phyloP scores from a whole-genome alignment of 805 yeast genomes.

The Yarrowia hollandica region DNA sequence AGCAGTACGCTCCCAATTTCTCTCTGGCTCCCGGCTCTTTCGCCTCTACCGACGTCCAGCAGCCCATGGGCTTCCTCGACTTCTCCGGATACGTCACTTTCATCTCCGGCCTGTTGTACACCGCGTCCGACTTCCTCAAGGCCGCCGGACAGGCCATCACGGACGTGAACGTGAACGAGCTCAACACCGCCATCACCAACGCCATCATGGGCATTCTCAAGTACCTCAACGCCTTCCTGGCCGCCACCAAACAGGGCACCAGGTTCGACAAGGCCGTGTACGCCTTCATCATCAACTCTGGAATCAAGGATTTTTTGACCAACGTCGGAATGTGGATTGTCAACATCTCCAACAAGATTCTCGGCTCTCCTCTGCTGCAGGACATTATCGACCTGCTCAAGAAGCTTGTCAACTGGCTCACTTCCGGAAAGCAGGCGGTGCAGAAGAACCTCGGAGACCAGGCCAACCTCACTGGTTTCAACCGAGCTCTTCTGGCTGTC shows the following conservation, averaged over 20 bases:
- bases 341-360: slow-evolving; percentile 23
- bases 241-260: slow-evolving; percentile 16
- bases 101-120: slow-evolving; percentile 2
- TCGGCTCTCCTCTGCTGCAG: slow-evolving; percentile 21
- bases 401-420: neutral
- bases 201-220: slow-evolving; percentile 15
- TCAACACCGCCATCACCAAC: slow-evolving; percentile 20
- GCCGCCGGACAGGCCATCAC: neutral
- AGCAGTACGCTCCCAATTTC: neutral
- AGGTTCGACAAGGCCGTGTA: slow-evolving; percentile 24
- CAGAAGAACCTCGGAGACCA: neutral
- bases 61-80: slow-evolving; percentile 26
- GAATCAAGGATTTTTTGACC: slow-evolving; percentile 12
- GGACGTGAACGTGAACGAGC: slow-evolving; percentile 12
- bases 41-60: slow-evolving; percentile 1
- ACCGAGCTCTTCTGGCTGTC: slow-evolving; percentile 11
- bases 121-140: neutral
- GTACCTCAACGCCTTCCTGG: slow-evolving; percentile 24
- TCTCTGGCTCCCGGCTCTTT: slow-evolving; percentile 8
- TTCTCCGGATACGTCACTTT: slow-evolving; percentile 18
- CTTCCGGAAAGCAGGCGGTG: neutral
- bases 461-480: neutral
- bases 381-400: slow-evolving; percentile 11
- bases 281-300: slow-evolving; percentile 18
- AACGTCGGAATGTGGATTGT: slow-evolving; percentile 11